These are phyloP conservation scores for Penicillium sclerotiorum DNA, from an alignment of 2,329 filamentous ascomycete species.

Conservation along the genomic window DNA sequence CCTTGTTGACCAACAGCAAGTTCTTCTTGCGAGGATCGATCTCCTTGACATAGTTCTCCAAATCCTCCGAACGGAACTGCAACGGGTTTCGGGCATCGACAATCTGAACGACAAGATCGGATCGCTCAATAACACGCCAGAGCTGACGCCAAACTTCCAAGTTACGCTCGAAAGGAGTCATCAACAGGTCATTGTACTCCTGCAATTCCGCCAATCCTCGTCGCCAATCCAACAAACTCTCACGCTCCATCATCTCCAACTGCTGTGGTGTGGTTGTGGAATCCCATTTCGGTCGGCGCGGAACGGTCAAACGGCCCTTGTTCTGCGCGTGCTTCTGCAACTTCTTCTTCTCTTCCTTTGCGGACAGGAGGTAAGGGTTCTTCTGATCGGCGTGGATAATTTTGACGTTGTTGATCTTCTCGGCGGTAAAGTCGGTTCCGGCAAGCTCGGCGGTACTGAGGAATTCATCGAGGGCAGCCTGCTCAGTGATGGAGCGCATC, in stretches of 20 bases:
- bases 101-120: constrained; percentile 95
- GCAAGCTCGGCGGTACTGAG: constrained; percentile 92
- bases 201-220: constrained; percentile 88
- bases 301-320: constrained; percentile 78
- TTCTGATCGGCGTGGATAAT: constrained; percentile 96
- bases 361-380: constrained; percentile 89
- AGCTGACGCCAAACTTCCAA: constrained; percentile 96
- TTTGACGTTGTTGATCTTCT: constrained; percentile 99
- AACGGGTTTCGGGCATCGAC: constrained; percentile 95
- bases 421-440: constrained; percentile 97
- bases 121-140: constrained; percentile 97
- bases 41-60: constrained; percentile 92
- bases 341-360: constrained; percentile 76
- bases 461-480: constrained; percentile 95
- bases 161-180: constrained; percentile 98
- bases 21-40: constrained; percentile 88
- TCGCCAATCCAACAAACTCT: constrained; percentile 83
- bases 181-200: constrained; percentile 88
- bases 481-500: constrained; percentile 98
- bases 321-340: constrained; percentile 83
- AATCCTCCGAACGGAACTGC: constrained; percentile 89
- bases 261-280: constrained; percentile 78
- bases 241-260: constrained; percentile 76
- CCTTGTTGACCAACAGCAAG: constrained; percentile 93
- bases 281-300: constrained; percentile 87